Base-by-base conservation (phyloP, 2,329 filamentous ascomycete species). In the Diplodia corticola region DNA sequence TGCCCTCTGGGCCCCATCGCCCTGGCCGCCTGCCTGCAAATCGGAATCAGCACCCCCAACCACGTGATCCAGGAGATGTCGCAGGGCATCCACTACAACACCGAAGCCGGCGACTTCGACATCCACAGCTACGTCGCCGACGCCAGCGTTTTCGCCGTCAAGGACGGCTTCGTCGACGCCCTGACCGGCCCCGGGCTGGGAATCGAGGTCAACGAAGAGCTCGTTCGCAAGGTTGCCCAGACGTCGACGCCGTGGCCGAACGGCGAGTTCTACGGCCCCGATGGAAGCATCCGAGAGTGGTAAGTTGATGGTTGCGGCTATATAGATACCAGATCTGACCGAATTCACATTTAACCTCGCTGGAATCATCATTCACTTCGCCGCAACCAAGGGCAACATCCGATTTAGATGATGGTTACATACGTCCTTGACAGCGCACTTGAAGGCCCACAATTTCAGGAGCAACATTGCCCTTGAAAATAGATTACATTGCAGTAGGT, bases 41-140 rank as follows among this genome's bases (percentile, higher is more conserved):
- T 92, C 1, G 88, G 86, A 26, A 73, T 80, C 85, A 22, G 80
- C 78, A 10, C 86, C 80, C 22, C 83, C 83, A 22, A 92, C 89
- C 75, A 92, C 73, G 85, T 84, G 0, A 92, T 93, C 35, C 87
- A 91, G 72, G 90, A 93, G 76, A 92, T 92, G 91, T 89, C 87
- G 63, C 73, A 92, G 33, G 91, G 90, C 0, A 93, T 93, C 70
- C 91, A 93, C 74, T 93, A 93, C 73, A 93, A 93, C 68, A 66
- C 64, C 17, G 64, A 66, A 6, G 74, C 71, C 1, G 77, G 76
- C 0, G 74, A 73, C 33, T 69, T 74, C 60, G 77, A 79, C 68
- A 65, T 79, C 64, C 84, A 84, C 13, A 89, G 84, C 28, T 92
- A 92, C 72, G 81, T 88, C 1, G 86, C 84, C 71, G 85, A 91